Evolutionary conservation across 208 protist species (phyloP), one percentile per base, ranked within the genome.

Genomic region (Crithidia brevicula): DNA sequence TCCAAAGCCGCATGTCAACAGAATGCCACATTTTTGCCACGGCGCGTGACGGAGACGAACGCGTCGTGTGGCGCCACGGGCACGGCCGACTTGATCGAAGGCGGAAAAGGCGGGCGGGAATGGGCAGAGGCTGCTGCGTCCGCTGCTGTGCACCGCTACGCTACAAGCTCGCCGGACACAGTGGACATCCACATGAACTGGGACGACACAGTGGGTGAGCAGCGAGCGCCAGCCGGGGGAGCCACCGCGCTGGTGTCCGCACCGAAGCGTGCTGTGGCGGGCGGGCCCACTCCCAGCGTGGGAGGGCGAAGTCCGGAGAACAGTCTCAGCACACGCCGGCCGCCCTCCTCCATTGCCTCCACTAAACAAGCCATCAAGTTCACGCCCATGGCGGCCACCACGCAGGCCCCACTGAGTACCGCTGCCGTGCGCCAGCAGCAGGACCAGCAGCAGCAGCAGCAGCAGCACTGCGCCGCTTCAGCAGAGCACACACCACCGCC

Each of bases 401-500:
- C 30, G 18, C 58, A 63, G 43, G 43, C 58, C 3, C 58, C 58
- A 16, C 43, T 52, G 30, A 52, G 58, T 20, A 38, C 43, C 16
- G 43, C 58, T 1, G 58, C 43, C 2, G 23, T 33, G 4, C 54
- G 33, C 6, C 54, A 60, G n/a, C 54, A 60, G 36, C 54, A 60
- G 54, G 36, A 47, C 3, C 56, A 49, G 22, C 56, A 50, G 25
- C 56, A 50, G 20, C 34, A 61, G 27, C 56, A 31, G 15, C 40
- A 49, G 23, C 40, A 49, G 23, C n/a, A 28, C 13, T 5, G 11
- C 6, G 28, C 42, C 27, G 23, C 43, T 10, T 63, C 43, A 16
- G 9, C 9, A n/a, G 43, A 38, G 20, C 28, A 50, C 16, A 18
- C 30, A 1, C 18, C 40, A 4, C 36, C 25, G 9, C 22, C 43